Conservation (phyloP, 129 eudicot species). For the Flaveria brownii region DNA sequence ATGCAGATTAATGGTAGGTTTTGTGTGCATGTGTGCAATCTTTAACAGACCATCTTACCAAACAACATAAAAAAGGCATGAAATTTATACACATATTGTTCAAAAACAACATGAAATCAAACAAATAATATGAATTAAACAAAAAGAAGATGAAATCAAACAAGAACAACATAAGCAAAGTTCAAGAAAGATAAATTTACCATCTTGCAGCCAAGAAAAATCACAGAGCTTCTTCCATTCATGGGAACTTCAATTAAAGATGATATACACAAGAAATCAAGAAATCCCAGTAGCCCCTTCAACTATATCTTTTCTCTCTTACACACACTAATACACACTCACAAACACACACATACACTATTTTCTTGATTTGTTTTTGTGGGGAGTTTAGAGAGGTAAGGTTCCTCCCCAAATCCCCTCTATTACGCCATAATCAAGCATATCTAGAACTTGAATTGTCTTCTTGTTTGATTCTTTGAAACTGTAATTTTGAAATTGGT, state of each 20-base stretch:
- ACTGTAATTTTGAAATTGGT: conserved; percentile 7
- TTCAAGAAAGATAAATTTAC: conserved; percentile 12
- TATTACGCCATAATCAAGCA: conserved; percentile 58
- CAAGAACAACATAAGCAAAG: not conserved
- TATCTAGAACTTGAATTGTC: conserved; percentile 27
- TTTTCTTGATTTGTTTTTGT: not conserved
- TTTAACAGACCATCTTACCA: conserved; percentile 15
- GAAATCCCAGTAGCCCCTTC: conserved; percentile 21
- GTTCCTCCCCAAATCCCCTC: conserved; percentile 63
- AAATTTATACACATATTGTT: not conserved
- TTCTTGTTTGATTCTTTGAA: not conserved
- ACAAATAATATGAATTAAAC: too few relatives aligned
- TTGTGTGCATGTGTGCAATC: conserved; percentile 9
- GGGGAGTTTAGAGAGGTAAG: conserved; percentile 76
- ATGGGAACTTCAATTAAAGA: conserved; percentile 20
- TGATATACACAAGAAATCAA: conserved; percentile 9
- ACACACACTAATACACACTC: conserved; percentile 2
- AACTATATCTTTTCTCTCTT: not conserved
- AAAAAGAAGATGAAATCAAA: too few relatives aligned
- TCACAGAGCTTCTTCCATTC: conserved; percentile 12
- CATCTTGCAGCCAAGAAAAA: conserved; percentile 37
- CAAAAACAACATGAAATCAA: not conserved
- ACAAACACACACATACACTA: conserved; percentile 7
- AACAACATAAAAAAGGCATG: conserved; percentile 12
- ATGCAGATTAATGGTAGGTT: conserved; percentile 7